Percentiles rank a stretch among this genome's conserved stretches.
phyloP scores from a whole-genome alignment of 2,329 filamentous ascomycete species.

The Endoconidiophora polonica region DNA sequence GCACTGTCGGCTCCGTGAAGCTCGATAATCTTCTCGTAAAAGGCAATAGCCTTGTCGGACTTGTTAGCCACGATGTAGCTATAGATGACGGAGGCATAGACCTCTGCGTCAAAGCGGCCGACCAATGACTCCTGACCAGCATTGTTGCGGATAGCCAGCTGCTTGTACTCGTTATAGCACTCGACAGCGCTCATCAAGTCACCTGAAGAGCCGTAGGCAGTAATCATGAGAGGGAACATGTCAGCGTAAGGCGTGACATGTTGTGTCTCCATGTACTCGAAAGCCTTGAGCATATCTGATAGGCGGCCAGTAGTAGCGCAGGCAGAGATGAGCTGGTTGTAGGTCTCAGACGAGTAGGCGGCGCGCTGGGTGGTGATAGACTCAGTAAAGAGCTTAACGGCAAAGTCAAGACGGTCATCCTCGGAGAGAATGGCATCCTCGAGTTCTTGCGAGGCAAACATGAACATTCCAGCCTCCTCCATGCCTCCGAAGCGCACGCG shows the following conservation, averaged over 20 bases:
- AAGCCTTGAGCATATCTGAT: slow-evolving; percentile 78
- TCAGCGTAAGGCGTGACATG: slow-evolving; percentile 59
- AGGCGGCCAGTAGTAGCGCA: slow-evolving; percentile 70
- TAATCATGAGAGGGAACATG: slow-evolving; percentile 86
- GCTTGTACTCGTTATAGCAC: slow-evolving; percentile 89
- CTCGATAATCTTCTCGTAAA: slow-evolving; percentile 62
- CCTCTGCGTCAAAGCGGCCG: slow-evolving; percentile 60
- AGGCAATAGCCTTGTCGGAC: slow-evolving; percentile 64
- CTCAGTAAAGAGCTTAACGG: slow-evolving; percentile 68
- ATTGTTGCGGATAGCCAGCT: slow-evolving; percentile 71
- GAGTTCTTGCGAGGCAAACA: slow-evolving; percentile 74
- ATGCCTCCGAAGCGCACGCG: slow-evolving; percentile 71
- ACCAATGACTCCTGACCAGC: slow-evolving; percentile 51
- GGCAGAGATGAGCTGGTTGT: slow-evolving; percentile 69
- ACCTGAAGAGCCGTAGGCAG: slow-evolving; percentile 68
- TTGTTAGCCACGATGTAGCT: slow-evolving; percentile 75
- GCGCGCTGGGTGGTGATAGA: slow-evolving; percentile 47
- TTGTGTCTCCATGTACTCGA: slow-evolving; percentile 75
- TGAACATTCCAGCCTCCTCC: slow-evolving; percentile 69
- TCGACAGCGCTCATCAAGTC: slow-evolving; percentile 81
- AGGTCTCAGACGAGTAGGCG: slow-evolving; percentile 65
- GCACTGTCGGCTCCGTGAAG: slow-evolving; percentile 40
- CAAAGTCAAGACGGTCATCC: slow-evolving; percentile 73
- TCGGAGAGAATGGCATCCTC: slow-evolving; percentile 75
- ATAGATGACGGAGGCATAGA: slow-evolving; percentile 83